phyloP scores from a whole-genome alignment of 2,329 filamentous ascomycete genomes.

The Chaetothyriales sp. region DNA sequence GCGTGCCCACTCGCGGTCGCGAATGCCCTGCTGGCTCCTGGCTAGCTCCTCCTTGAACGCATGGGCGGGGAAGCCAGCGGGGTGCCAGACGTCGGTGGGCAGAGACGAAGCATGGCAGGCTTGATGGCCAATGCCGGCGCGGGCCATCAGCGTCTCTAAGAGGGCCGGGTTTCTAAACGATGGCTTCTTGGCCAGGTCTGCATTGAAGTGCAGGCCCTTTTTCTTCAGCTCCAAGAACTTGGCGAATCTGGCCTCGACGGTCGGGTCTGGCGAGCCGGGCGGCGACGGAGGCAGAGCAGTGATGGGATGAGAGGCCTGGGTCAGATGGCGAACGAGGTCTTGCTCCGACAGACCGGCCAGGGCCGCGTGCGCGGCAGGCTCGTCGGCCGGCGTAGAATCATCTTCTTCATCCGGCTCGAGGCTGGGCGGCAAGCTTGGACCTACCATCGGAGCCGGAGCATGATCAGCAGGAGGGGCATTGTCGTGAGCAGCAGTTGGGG shows the following conservation, averaged over 20 bases:
- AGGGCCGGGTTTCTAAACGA: conserved; percentile 48
- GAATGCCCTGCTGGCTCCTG: conserved; percentile 28
- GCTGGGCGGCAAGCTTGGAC: conserved; percentile 8
- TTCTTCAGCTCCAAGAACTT: conserved; percentile 50
- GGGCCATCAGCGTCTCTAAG: conserved; percentile 42
- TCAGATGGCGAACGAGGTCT: conserved; percentile 42
- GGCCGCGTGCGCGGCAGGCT: neutral
- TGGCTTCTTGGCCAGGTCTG: conserved; percentile 43
- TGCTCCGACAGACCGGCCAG: conserved; percentile 12
- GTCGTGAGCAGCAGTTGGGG: conserved; percentile 2
- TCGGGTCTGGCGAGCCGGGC: conserved; percentile 31
- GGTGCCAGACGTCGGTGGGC: conserved; percentile 28
- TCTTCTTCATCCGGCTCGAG: neutral
- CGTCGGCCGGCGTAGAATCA: neutral
- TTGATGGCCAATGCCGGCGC: conserved; percentile 40
- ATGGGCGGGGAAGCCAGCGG: conserved; percentile 26
- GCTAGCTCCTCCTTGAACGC: conserved; percentile 35
- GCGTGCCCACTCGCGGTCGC: conserved; percentile 8
- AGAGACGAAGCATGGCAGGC: conserved; percentile 42
- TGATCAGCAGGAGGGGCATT: neutral
- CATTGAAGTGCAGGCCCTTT: conserved; percentile 51
- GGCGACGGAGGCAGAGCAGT: conserved; percentile 34
- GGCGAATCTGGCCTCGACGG: conserved; percentile 42
- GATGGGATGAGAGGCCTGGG: conserved; percentile 34
- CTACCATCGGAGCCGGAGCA: conserved; percentile 8